Percentiles rank a stretch among this genome's conserved stretches.
These are phyloP conservation scores for Diospyros kaki DNA, from an alignment of 148 eudicot species.

Conservation along the genomic window DNA sequence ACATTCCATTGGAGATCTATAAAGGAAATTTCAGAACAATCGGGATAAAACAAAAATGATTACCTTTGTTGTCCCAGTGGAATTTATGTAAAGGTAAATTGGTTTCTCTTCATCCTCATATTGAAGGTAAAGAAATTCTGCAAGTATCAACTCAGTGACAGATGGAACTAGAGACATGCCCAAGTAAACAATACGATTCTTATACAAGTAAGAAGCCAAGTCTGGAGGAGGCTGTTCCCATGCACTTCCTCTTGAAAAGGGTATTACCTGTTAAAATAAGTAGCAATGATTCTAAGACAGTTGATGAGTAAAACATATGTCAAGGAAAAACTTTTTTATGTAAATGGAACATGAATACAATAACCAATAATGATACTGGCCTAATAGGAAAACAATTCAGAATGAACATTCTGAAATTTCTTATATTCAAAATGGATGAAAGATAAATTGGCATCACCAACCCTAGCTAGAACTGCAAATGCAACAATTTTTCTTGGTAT, in stretches of 20 bases:
- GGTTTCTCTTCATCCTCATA: slow-evolving; percentile 76
- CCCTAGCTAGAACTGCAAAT: not conserved
- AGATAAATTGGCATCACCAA: not conserved
- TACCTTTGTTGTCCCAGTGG: slow-evolving; percentile 88
- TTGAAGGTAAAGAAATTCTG: slow-evolving; percentile 80
- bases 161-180: slow-evolving; percentile 76
- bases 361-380: not conserved
- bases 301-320: not conserved
- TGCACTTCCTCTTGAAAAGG: slow-evolving; percentile 76
- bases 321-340: not conserved
- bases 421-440: not conserved
- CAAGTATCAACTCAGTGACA: slow-evolving; percentile 70
- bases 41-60: not conserved
- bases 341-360: not conserved
- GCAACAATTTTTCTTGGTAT: not conserved
- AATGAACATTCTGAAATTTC: not conserved
- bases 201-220: slow-evolving; percentile 74
- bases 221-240: slow-evolving; percentile 97
- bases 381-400: too few species aligned
- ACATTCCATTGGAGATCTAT: not conserved
- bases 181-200: slow-evolving; percentile 83
- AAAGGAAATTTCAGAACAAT: slow-evolving; percentile 13
- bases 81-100: slow-evolving; percentile 84
- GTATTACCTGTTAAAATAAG: slow-evolving; percentile 59
- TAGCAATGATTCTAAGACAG: not conserved